Base-by-base conservation (phyloP, 2,329 filamentous ascomycete genomes). In the Sarocladium kiliense region DNA sequence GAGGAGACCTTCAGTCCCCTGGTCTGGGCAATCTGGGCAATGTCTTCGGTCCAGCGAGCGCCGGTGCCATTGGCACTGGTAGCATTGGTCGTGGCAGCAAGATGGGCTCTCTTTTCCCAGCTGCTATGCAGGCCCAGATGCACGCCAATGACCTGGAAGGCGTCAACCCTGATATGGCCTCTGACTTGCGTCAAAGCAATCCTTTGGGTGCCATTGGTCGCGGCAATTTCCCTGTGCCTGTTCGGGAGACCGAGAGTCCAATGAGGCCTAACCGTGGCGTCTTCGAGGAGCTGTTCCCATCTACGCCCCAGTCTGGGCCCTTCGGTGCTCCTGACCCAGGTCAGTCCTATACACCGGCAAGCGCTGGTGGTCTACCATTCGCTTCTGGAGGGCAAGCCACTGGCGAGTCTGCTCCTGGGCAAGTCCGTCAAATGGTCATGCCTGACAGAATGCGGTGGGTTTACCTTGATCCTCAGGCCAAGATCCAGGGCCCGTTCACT, bases 371-470 rank as follows among this genome's bases (percentile, higher is more conserved):
- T 6, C 44, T 73, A 25, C 62, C 69, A 3, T 72, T 73, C 56
- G 65, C 71, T 1, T 63, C 71, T 12, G 67, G 64, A 7, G 71
- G 68, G 25, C 63, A 73, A 21, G 62, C 70, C 10, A 65, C 62
- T 1, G 66, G 64, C 3, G 77, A 81, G 21, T 77, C 83, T 14
- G 78, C 83, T n/a, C 76, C 85, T 5, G 82, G 81, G 50, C 87
- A 91, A 60, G 81, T 90, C 60, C 86, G 91, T 16, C 92, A 88
- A 44, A 97, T 99, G 92, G 93, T 99, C 4, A 97, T 99, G 94
- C 94, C 94, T 2, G 94, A 99, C 69, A 82, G 95, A 14, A 99
- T 99, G 91, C 82, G 93, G 64, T 99, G 94, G 94, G 93, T 97
- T 18, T 99, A 99, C 68, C 86, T 95, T 54, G 94, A 99, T 67